These are phyloP conservation scores for Candida suzukii DNA, from an alignment of 805 yeast species.

Conservation along the genomic window DNA sequence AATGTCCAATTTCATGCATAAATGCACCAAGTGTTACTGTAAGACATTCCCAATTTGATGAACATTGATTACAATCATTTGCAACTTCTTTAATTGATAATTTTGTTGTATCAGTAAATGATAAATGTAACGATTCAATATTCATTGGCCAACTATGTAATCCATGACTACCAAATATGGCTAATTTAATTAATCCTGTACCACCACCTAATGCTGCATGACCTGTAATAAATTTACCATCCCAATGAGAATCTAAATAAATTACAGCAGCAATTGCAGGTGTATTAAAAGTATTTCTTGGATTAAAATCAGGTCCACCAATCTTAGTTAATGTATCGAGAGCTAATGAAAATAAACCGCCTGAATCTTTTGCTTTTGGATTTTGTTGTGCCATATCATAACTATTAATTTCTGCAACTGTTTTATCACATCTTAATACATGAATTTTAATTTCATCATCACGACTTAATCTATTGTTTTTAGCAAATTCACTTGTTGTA, in stretches of 20 bases:
- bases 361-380: conserved; percentile 58
- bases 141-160: conserved; percentile 88
- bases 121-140: conserved; percentile 59
- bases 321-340: conserved; percentile 56
- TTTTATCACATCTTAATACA: conserved; percentile 56
- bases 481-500: conserved; percentile 43
- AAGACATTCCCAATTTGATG: conserved; percentile 84
- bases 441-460: conserved; percentile 69
- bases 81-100: conserved; percentile 70
- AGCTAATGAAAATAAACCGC: conserved; percentile 75
- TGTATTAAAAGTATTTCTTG: conserved; percentile 35
- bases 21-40: conserved; percentile 88
- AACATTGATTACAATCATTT: conserved; percentile 79
- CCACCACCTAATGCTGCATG: conserved; percentile 98
- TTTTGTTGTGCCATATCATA: conserved; percentile 87
- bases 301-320: conserved; percentile 38
- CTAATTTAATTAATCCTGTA: conserved; percentile 58
- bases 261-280: conserved; percentile 80
- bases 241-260: conserved; percentile 83
- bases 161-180: conserved; percentile 93
- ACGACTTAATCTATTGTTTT: conserved; percentile 27
- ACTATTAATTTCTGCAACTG: conserved; percentile 67
- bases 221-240: conserved; percentile 57
- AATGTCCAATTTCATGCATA: conserved; percentile 92
- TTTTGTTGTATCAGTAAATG: conserved; percentile 66